Evolutionary conservation across 1,284 basidiomycete genomes (phyloP), one percentile per base, ranked within the genome.

Genomic region (Ceratobasidium papillatum): DNA sequence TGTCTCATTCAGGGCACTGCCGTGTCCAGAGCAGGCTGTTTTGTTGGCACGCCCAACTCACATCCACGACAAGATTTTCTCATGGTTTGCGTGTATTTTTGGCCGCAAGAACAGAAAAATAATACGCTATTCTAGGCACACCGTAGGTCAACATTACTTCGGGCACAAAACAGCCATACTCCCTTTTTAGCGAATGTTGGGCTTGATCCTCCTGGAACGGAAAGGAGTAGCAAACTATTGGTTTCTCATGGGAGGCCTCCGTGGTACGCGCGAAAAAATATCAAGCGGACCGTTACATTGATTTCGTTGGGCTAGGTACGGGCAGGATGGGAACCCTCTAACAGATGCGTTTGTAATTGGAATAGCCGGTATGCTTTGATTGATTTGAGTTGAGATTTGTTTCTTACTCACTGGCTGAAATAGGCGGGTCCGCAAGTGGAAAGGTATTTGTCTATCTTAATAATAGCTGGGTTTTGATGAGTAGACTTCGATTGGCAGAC

Each of bases 351-450:
- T 98, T 81, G 94, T 98, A 34, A 92, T 99, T 74, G 96, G 93
- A 9, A 93, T 99, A 78, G 95, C 94, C 78, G 96, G 96, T 88
- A 45, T 59, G 47, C 7, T 59, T 59, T 36, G 19, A 7, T 38
- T 22, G n/a, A 7, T 52, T 8, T 52, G 25, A 30, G 27, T 32
- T 72, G n/a, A 72, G 36, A 25, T 75, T 54, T 54, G n/a, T 72
- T 49, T 59, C 27, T 56, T 62, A 56, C 45, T 58, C 52, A 54
- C 49, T 17, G 56, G 22, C 3, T 51, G 76, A 25, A 71, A 1
- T 76, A 93, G 91, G 96, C 73, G 96, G 96, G 0, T 94, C 92
- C 77, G 95, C 95, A 0, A 95, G 94, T 78, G 97, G 96, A 72
- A 98, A 98, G 89, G 95, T 94, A 75, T 78, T 84, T 74, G 2